Conservation (phyloP, 2,329 filamentous ascomycete species). For the Xylaria sp. region DNA sequence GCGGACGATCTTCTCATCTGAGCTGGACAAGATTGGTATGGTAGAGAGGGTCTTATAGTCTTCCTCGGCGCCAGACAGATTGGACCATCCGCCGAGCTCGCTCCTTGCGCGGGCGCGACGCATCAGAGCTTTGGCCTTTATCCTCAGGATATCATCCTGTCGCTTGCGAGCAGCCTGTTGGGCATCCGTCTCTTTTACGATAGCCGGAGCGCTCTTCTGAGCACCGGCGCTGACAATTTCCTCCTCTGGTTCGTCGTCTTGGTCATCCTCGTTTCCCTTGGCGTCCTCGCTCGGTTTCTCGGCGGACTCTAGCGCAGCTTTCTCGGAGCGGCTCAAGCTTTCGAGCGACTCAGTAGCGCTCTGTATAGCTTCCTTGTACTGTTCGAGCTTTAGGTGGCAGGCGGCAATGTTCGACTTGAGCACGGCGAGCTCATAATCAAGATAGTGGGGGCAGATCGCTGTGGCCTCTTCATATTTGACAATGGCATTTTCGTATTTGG, state of each 20-base stretch:
- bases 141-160: constrained; percentile 75
- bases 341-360: constrained; percentile 79
- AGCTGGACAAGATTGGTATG: constrained; percentile 69
- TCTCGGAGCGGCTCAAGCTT: constrained; percentile 71
- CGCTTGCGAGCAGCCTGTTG: constrained; percentile 52
- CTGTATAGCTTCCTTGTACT: constrained; percentile 86
- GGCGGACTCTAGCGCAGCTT: constrained; percentile 43
- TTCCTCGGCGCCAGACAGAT: constrained; percentile 78
- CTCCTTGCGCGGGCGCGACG: constrained; percentile 79
- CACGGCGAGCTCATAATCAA: constrained; percentile 89
- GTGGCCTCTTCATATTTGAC: constrained; percentile 85
- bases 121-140: constrained; percentile 85
- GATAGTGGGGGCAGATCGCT: constrained; percentile 80
- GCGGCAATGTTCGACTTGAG: constrained; percentile 89
- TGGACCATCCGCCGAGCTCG: constrained; percentile 80
- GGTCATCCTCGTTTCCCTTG: constrained; percentile 37
- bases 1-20: constrained; percentile 76
- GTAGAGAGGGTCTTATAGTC: constrained; percentile 78
- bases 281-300: constrained; percentile 53
- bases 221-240: constrained; percentile 71
- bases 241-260: constrained; percentile 62
- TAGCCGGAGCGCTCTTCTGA: constrained; percentile 58
- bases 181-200: constrained; percentile 46
- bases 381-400: constrained; percentile 83
- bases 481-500: constrained; percentile 80